Evolutionary conservation across 2,329 filamentous ascomycete species (phyloP).

Genomic region (Pseudocercospora fuligena): DNA sequence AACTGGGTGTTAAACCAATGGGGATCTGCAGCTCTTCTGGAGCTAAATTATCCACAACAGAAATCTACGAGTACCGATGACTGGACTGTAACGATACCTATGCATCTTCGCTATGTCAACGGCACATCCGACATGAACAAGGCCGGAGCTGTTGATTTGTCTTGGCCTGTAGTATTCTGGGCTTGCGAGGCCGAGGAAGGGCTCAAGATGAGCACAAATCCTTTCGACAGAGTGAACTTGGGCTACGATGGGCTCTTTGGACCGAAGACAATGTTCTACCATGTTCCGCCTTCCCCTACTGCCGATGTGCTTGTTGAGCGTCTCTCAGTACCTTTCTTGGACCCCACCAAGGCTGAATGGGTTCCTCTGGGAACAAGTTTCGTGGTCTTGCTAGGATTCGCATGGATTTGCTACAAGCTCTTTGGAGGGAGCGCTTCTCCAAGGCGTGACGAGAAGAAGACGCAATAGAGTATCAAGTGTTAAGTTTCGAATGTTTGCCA

Average conservation of each 20-base stretch:
- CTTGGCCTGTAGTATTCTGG: constrained; percentile 89
- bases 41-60: constrained; percentile 59
- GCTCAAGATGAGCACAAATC: constrained; percentile 73
- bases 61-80: background rate
- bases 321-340: constrained; percentile 48
- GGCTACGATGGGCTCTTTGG: constrained; percentile 85
- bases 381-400: constrained; percentile 50
- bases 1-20: constrained; percentile 76
- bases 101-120: constrained; percentile 82
- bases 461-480: background rate
- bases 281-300: constrained; percentile 51
- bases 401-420: constrained; percentile 51
- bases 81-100: constrained; percentile 74
- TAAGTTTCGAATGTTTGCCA: background rate
- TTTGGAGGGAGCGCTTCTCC: constrained; percentile 9
- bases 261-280: constrained; percentile 80
- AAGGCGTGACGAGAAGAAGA: constrained; percentile 12
- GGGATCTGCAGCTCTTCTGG: constrained; percentile 79
- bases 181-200: constrained; percentile 73
- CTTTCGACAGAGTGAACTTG: constrained; percentile 83
- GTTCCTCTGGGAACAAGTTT: constrained; percentile 51
- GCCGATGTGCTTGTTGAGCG: constrained; percentile 30
- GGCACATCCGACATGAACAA: constrained; percentile 31
- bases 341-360: constrained; percentile 41
- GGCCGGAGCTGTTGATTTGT: constrained; percentile 47